Base-by-base conservation (phyloP, 2,329 filamentous ascomycete species). In the Mollisia scopiformis region DNA sequence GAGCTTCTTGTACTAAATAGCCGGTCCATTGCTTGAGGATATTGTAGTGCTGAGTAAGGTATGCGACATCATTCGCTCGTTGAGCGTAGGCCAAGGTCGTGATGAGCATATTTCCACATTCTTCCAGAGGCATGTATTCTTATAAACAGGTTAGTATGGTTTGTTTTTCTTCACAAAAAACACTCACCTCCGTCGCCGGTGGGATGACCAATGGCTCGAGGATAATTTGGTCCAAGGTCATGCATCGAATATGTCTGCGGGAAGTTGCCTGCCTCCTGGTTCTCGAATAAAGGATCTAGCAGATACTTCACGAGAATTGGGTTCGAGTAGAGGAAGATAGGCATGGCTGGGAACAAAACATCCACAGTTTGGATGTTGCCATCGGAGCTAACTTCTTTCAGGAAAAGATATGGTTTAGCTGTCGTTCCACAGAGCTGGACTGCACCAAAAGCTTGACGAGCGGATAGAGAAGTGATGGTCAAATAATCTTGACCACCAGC, bases 381-480 rank as follows among this genome's bases (percentile, higher is more conserved):
- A 72, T 96, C 89, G 3, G 90, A 94, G 64, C 89, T 92, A 69
- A 96, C 96, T 73, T 96, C 93, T 74, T 97, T 96, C 57, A 96
- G 77, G 77, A 96, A 96, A 14, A 96, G 76, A 56, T 93, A 83
- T 0, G 89, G 88, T 59, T 89, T 83, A 0, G 88, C 79, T 3
- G 85, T 78, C 14, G 90, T 90, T 57, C 90, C 86, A 8, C 88
- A 84, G 71, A 93, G 90, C 65, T 88, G 88, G 2, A 91, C 87
- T 0, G 87, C 90, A 14, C 88, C 93, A 76, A 96, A 88, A 0
- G 88, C 86, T 75, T 97, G 93, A 47, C 92, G 86, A n/a, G 92
- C 89, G 46, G 87, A 88, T 27, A 97, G 82, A 0, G 88, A 88
- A 8, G 91, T 90, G 59, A 94, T 88, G 60, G 89, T 87, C 13